Conservation (phyloP, 176 grass and related monocot species). For the Phoenix roebelenii region DNA sequence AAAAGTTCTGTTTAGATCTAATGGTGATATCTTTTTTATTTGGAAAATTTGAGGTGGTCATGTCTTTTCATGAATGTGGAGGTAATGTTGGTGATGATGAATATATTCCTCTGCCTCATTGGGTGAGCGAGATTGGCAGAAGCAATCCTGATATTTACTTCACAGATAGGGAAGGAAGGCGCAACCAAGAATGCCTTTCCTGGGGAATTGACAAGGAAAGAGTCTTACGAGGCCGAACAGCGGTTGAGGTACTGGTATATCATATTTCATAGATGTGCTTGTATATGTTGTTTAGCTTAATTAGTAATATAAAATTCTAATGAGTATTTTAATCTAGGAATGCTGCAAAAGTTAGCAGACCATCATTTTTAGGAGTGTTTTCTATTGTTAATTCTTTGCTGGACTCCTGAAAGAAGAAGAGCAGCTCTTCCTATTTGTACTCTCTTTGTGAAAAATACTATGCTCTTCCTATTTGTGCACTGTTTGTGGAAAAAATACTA, state of each 20-base stretch:
- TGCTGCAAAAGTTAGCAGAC: no score
- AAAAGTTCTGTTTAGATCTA: constrained; percentile 1
- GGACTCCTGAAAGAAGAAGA: no score
- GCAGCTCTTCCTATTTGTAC: no score
- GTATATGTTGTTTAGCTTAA: no score
- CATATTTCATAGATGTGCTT: no score
- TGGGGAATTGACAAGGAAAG: constrained; percentile 90
- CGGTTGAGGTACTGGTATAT: constrained; percentile 46
- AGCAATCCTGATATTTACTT: constrained; percentile 90
- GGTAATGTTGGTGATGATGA: constrained; percentile 67
- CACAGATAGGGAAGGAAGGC: constrained; percentile 57
- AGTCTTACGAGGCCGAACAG: constrained; percentile 63
- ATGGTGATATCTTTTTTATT: not conserved
- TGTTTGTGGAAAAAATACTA: no score
- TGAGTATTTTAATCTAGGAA: no score
- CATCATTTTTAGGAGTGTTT: no score
- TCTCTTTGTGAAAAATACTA: no score
- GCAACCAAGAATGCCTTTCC: constrained; percentile 65
- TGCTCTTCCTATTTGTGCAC: no score
- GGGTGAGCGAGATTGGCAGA: constrained; percentile 77
- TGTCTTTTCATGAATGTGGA: constrained; percentile 91
- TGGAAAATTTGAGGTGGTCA: constrained; percentile 51
- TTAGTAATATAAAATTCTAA: no score
- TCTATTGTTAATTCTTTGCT: no score
- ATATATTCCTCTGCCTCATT: constrained; percentile 65